A percentile compares a stretch with the other conserved stretches of the same genome.
Evolutionary conservation across 176 grass and related monocot species (phyloP).

Genomic region (Paspalum vaginatum): DNA sequence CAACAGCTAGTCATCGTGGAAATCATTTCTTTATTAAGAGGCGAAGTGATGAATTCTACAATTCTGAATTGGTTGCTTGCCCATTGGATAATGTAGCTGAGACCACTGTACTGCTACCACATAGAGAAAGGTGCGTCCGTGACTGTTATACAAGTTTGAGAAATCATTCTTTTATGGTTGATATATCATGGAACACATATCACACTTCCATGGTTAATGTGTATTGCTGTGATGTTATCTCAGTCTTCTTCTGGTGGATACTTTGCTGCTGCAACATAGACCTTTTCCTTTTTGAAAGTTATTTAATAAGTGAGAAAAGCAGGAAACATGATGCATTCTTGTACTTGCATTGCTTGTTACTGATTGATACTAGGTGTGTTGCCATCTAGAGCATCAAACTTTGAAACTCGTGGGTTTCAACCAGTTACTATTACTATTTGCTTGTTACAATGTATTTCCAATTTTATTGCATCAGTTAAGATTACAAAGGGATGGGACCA

Average conservation of each 20-base stretch:
- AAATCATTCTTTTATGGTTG: constrained; percentile 27
- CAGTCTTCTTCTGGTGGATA: background rate
- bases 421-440: background rate
- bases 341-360: background rate
- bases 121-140: constrained; percentile 81
- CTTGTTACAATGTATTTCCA: background rate
- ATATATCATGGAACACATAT: constrained; percentile 8
- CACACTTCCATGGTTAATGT: constrained; percentile 6
- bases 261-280: background rate
- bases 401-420: background rate
- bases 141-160: background rate
- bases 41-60: constrained; percentile 83
- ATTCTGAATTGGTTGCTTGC: constrained; percentile 87
- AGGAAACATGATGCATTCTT: background rate
- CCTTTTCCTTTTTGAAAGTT: constrained; percentile 9
- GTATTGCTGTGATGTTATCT: background rate
- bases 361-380: background rate
- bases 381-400: constrained; percentile 19
- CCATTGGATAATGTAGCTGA: constrained; percentile 81
- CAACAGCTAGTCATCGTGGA: constrained; percentile 74
- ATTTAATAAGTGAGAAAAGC: background rate
- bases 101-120: constrained; percentile 73
- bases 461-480: background rate
- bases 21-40: constrained; percentile 89
- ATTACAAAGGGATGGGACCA: background rate